These are phyloP conservation scores for Plasmodium billcollinsi DNA, from an alignment of 169 alveolate genomes.

Conservation along the genomic window DNA sequence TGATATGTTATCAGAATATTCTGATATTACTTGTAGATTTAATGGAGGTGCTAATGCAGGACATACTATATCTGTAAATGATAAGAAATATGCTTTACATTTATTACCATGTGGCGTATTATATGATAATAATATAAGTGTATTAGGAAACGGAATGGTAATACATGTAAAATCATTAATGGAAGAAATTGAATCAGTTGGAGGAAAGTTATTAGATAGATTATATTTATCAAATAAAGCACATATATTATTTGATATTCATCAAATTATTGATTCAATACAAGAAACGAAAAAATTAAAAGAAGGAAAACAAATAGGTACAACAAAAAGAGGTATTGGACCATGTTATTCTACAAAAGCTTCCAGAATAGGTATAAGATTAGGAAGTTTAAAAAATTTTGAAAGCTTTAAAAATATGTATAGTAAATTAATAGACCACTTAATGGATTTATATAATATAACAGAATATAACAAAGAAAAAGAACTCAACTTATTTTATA, in stretches of 20 bases:
- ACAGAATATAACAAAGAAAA: conserved; percentile 80
- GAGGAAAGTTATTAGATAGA: conserved; percentile 79
- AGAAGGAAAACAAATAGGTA: conserved; percentile 91
- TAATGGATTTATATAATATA: conserved; percentile 80
- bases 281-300: conserved; percentile 80
- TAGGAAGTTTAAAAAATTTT: conserved; percentile 89
- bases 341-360: conserved; percentile 95
- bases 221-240: conserved; percentile 93
- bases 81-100: conserved; percentile 92
- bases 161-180: conserved; percentile 84
- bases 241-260: conserved; percentile 91
- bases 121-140: conserved; percentile 83
- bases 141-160: conserved; percentile 96
- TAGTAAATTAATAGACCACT: conserved; percentile 77
- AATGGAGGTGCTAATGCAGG: conserved; percentile 97
- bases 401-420: conserved; percentile 83
- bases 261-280: conserved; percentile 82
- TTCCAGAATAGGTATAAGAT: conserved; percentile 92
- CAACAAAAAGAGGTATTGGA: conserved; percentile 96
- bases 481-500: conserved; percentile 86
- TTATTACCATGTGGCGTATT: conserved; percentile 95
- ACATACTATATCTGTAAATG: conserved; percentile 89
- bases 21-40: conserved; percentile 92
- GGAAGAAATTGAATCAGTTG: conserved; percentile 75
- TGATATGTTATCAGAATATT: conserved; percentile 91